Conservation (phyloP, 2,329 filamentous ascomycete species). For the Xylaria digitata region DNA sequence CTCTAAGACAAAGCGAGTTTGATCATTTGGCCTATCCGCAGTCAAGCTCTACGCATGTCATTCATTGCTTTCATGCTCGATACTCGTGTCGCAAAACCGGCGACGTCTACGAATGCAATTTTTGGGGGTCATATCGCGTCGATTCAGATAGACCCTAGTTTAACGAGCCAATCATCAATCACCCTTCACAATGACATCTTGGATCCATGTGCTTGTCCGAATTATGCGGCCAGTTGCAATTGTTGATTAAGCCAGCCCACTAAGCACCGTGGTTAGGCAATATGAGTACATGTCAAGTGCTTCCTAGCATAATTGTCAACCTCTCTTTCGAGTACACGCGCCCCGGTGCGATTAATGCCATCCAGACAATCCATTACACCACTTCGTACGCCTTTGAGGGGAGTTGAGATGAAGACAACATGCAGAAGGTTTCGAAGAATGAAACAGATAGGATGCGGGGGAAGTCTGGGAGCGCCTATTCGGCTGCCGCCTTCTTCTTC, state of each 20-base stretch:
- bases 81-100: neutral
- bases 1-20: neutral
- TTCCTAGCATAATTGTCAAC: constrained; percentile 22
- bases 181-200: neutral
- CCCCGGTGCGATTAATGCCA: constrained; percentile 31
- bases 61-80: neutral
- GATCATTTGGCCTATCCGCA: neutral
- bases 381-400: constrained; percentile 53
- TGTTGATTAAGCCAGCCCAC: constrained; percentile 27
- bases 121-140: too few relatives aligned
- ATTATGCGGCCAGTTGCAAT: constrained; percentile 5
- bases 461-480: constrained; percentile 50
- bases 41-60: neutral
- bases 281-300: constrained; percentile 35
- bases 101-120: neutral
- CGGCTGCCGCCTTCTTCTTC: constrained; percentile 74
- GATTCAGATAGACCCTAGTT: neutral
- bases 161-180: neutral
- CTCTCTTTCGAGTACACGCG: constrained; percentile 11
- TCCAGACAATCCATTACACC: constrained; percentile 58
- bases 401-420: constrained; percentile 52
- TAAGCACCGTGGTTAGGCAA: constrained; percentile 23
- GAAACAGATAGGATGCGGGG: constrained; percentile 51
- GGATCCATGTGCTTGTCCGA: neutral
- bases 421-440: constrained; percentile 46